These are phyloP conservation scores for Coemansia sp. DNA, from an alignment of 192 early-diverging fungal species.

Conservation along the genomic window DNA sequence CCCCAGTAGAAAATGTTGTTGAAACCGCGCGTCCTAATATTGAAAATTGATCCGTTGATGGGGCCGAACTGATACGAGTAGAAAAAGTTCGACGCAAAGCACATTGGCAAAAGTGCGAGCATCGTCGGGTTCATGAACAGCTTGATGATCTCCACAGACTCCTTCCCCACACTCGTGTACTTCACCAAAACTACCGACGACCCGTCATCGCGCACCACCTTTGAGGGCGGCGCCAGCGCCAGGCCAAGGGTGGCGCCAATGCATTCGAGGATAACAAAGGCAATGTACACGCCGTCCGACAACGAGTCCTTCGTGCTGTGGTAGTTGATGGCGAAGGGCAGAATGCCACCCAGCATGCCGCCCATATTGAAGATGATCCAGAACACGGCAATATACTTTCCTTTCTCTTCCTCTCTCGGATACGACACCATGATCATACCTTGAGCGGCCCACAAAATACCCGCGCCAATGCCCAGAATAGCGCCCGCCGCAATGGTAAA, in stretches of 20 bases:
- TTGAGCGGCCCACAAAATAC: constrained; percentile 71
- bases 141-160: constrained; percentile 57
- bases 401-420: constrained; percentile 73
- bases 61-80: constrained; percentile 73
- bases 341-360: constrained; percentile 73
- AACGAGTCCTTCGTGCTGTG: constrained; percentile 49
- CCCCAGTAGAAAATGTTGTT: constrained; percentile 80
- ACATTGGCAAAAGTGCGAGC: constrained; percentile 67
- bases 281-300: constrained; percentile 70
- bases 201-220: constrained; percentile 67
- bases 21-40: constrained; percentile 65
- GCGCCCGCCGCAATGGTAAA: constrained; percentile 75
- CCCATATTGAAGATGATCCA: constrained; percentile 86
- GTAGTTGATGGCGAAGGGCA: constrained; percentile 69
- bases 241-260: constrained; percentile 60
- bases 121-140: constrained; percentile 68
- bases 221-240: constrained; percentile 58
- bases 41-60: constrained; percentile 68
- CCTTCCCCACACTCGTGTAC: constrained; percentile 63
- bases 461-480: constrained; percentile 76
- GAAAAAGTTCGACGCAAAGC: constrained; percentile 76
- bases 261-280: constrained; percentile 72
- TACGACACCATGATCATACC: constrained; percentile 83
- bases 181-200: constrained; percentile 62
- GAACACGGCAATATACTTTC: constrained; percentile 76